Conservation (phyloP, 441 rosid species). For the Dalechampia spathulata region DNA sequence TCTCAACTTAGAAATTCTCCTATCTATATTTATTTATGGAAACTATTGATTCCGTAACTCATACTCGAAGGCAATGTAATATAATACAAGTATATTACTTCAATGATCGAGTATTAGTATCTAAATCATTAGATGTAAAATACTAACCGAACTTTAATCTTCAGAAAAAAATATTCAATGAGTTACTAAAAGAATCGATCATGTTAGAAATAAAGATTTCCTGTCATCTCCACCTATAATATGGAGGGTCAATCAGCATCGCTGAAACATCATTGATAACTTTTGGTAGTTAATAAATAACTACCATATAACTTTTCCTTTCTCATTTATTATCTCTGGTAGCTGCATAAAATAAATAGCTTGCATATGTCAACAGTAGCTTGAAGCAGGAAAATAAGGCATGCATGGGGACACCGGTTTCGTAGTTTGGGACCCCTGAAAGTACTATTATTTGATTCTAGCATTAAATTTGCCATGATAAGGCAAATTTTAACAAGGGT, state of each 20-base stretch:
- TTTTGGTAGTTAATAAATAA: neutral
- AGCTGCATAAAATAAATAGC: slow-evolving; percentile 3
- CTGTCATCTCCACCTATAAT: slow-evolving; percentile 19
- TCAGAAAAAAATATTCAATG: no score
- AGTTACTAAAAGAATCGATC: slow-evolving; percentile 9
- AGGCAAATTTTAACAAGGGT: no score
- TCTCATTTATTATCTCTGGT: neutral
- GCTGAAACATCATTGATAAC: neutral
- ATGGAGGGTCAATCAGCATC: neutral
- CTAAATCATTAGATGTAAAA: no score
- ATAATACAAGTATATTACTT: no score
- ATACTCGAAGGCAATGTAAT: no score
- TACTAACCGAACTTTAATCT: no score
- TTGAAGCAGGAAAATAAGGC: neutral
- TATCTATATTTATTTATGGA: no score
- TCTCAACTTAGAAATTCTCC: neutral
- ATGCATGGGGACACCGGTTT: neutral
- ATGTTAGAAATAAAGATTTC: slow-evolving; percentile 12
- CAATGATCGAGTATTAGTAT: no score
- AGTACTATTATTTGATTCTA: neutral
- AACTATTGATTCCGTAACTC: no score
- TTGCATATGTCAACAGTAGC: neutral
- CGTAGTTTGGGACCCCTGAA: neutral
- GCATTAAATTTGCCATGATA: neutral
- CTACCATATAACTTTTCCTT: neutral